Evolutionary conservation across 306 rosid species (phyloP).

Genomic region (Lithocarpus polystachyus): DNA sequence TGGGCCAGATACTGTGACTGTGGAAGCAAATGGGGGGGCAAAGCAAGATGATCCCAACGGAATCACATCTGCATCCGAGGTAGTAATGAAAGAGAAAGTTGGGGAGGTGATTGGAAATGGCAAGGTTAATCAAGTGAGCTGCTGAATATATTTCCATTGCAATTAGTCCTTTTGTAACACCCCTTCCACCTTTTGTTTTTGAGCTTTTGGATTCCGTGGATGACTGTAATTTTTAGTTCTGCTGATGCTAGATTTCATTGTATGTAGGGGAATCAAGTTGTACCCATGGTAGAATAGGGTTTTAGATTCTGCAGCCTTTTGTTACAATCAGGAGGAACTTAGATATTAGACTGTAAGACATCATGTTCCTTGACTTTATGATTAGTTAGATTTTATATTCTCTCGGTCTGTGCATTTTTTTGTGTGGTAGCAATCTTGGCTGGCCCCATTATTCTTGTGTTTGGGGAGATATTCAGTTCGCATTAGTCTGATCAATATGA

Average conservation of each 20-base stretch:
- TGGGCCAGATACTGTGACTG: constrained; percentile 10
- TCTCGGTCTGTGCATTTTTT: background rate
- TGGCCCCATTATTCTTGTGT: background rate
- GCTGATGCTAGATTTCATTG: constrained; percentile 27
- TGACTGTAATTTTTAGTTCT: constrained; percentile 35
- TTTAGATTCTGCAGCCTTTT: constrained; percentile 28
- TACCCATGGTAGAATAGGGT: constrained; percentile 45
- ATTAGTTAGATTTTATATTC: background rate
- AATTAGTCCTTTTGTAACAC: constrained; percentile 15
- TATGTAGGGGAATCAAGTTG: constrained; percentile 29
- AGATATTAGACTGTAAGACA: constrained; percentile 32
- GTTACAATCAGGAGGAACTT: constrained; percentile 20
- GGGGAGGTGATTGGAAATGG: constrained; percentile 43
- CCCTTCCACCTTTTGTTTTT: constrained; percentile 4
- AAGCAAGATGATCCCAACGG: constrained; percentile 26
- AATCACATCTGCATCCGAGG: constrained; percentile 13
- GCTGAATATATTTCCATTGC: constrained; percentile 30
- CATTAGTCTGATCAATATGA: background rate
- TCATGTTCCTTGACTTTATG: constrained; percentile 1
- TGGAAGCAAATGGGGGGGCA: constrained; percentile 39
- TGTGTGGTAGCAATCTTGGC: background rate
- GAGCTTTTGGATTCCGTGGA: constrained; percentile 31
- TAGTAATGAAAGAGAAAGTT: constrained; percentile 34
- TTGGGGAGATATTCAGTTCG: background rate
- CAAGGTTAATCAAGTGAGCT: constrained; percentile 46